Evolutionary conservation across 2,329 filamentous ascomycete species (phyloP), one percentile per base, ranked within the genome.

Genomic region (Neodidymelliopsis sp.): DNA sequence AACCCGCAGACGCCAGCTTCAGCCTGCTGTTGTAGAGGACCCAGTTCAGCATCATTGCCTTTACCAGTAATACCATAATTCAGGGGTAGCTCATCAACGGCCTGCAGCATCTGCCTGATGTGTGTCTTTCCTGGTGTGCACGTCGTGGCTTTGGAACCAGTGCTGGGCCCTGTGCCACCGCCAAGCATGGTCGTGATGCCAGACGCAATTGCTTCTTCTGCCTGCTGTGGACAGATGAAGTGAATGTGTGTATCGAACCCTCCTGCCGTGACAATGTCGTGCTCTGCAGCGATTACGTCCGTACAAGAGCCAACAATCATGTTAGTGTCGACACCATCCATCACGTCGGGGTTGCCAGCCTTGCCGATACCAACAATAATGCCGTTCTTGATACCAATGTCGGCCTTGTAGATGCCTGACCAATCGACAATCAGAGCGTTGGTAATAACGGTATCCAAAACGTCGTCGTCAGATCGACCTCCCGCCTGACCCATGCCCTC

Each of bases 401-500:
- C 93, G 5, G 92, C 93, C 77, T 97, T 97, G 80, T 90, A 95
- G 66, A 97, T 96, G 36, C 93, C 93, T 1, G 83, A 88, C 83
- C 88, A 95, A 75, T 97, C 93, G 15, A 97, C 81, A 27, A 97
- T 87, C 56, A 97, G 76, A 4, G 92, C 93, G 65, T 97, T 97
- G 2, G 87, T 90, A 51, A 97, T 84, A 18, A 96, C 90, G 35
- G 93, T 83, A 70, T 97, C 93, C 49, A 97, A 76, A 18, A 84
- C 85, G 18, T 92, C 85, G 2, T 80, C 78, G 62, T 93, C 88
- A 0, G 82, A 75, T 31, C 90, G 81, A 4, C 90, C 92, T 18
- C 87, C 88, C 4, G 91, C 90, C 76, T 97, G 92, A 3, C 92
- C 93, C 92, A 97, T 97, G 23, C 93, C 93, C 72, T 97, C 93